Conservation (phyloP, 768 basidiomycete species). For the Lanmaoa pseudosensibilis region DNA sequence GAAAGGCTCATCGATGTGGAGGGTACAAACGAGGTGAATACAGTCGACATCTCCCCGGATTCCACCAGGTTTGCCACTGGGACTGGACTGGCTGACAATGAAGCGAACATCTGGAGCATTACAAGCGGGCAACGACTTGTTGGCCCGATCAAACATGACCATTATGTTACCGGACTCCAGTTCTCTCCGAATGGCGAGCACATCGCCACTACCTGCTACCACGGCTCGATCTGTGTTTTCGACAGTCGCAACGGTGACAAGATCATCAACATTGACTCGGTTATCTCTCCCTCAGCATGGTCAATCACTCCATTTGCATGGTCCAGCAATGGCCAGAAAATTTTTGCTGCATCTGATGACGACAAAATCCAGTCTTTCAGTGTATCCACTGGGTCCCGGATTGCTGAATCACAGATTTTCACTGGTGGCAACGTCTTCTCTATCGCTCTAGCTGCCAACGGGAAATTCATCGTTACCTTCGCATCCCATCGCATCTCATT, state of each 20-base stretch:
- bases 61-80: background rate
- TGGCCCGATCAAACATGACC: background rate
- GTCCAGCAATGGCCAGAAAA: background rate
- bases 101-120: background rate
- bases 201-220: background rate
- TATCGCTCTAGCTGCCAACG: background rate
- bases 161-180: accelerated
- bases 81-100: background rate
- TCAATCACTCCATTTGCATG: background rate
- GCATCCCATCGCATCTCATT: too few species aligned
- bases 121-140: background rate
- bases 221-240: background rate
- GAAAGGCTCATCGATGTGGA: background rate
- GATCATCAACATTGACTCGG: background rate
- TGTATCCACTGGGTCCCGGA: too few species aligned
- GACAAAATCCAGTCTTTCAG: background rate
- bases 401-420: too few species aligned
- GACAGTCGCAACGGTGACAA: background rate
- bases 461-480: too few species aligned
- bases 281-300: accelerated
- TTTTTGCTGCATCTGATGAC: background rate
- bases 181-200: background rate
- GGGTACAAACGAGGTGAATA: accelerated
- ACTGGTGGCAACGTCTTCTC: accelerated
- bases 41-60: background rate